Percentiles rank a stretch among this genome's conserved stretches.
phyloP scores from a whole-genome alignment of 2,329 filamentous ascomycete species.

The Harringtonia aguacate region DNA sequence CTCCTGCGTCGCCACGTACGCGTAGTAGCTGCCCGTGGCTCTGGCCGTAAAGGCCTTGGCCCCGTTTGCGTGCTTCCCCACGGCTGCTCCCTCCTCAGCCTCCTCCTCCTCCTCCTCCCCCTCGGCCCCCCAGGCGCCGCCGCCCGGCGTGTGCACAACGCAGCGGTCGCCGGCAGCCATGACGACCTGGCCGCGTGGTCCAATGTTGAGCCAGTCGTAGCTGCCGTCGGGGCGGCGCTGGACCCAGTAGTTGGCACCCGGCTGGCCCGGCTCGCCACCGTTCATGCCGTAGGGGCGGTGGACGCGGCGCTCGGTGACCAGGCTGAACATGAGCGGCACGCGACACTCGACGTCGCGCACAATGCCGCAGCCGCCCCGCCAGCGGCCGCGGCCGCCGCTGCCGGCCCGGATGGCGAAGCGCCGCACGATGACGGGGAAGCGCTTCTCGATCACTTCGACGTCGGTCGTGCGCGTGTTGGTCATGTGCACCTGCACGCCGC shows the following conservation, averaged over 20 bases:
- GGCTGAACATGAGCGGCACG: constrained; percentile 64
- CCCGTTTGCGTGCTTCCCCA: neutral
- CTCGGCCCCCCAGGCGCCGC: neutral
- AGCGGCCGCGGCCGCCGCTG: constrained; percentile 53
- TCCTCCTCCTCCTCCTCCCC: no score
- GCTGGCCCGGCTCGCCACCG: neutral
- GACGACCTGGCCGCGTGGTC: neutral
- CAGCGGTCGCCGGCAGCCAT: neutral
- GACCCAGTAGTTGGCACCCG: neutral
- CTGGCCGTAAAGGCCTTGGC: neutral
- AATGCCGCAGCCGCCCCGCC: constrained; percentile 62
- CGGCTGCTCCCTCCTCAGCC: no score
- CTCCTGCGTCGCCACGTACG: neutral
- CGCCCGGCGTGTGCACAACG: neutral
- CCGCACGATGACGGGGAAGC: constrained; percentile 62
- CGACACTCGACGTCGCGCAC: constrained; percentile 73
- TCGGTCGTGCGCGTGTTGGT: constrained; percentile 80
- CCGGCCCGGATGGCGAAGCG: constrained; percentile 55
- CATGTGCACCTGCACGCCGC: constrained; percentile 71
- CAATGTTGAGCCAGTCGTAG: neutral
- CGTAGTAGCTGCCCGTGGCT: neutral
- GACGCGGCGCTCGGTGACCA: constrained; percentile 66
- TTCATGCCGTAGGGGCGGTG: constrained; percentile 24
- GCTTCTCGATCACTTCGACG: constrained; percentile 64
- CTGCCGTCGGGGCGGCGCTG: neutral